These are phyloP conservation scores for Leccinellum luteum DNA, from an alignment of 768 basidiomycete genomes.

Conservation along the genomic window DNA sequence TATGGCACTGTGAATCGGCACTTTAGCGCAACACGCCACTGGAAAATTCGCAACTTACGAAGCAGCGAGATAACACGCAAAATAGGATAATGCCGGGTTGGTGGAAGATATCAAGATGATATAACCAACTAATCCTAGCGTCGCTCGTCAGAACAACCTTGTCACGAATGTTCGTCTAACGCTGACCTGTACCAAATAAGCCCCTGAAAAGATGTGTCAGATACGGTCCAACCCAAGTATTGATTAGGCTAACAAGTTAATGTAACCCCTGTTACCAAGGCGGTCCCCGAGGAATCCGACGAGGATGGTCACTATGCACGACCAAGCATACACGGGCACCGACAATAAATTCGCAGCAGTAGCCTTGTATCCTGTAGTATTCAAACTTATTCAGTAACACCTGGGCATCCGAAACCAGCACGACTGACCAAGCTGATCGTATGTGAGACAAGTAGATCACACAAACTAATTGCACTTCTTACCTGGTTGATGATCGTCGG, in stretches of 20 bases:
- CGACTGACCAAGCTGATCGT: constrained; percentile 21
- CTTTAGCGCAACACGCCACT: neutral
- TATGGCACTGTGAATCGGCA: constrained; percentile 33
- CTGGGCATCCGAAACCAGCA: neutral
- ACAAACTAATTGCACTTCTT: constrained; percentile 9
- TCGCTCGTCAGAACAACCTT: constrained; percentile 1
- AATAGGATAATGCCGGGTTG: constrained; percentile 64
- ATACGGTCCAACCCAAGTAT: neutral
- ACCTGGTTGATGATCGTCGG: constrained; percentile 52
- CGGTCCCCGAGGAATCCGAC: constrained; percentile 65
- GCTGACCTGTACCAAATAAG: constrained; percentile 33
- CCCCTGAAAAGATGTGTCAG: constrained; percentile 20
- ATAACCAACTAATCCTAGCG: constrained; percentile 52
- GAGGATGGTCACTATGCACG: constrained; percentile 60
- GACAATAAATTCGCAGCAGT: constrained; percentile 72
- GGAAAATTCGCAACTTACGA: constrained; percentile 45
- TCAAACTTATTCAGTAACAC: neutral
- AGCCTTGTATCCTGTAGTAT: constrained; percentile 49
- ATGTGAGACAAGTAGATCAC: neutral
- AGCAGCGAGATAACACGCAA: constrained; percentile 67
- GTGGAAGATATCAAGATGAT: constrained; percentile 62
- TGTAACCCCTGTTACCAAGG: constrained; percentile 50
- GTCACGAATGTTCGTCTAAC: neutral
- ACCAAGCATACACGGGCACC: constrained; percentile 75
- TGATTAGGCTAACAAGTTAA: constrained; percentile 51